Percentiles rank a stretch among this genome's conserved stretches.
Conservation (phyloP, 2,329 filamentous ascomycete species). For the Aureobasidium sp. region DNA sequence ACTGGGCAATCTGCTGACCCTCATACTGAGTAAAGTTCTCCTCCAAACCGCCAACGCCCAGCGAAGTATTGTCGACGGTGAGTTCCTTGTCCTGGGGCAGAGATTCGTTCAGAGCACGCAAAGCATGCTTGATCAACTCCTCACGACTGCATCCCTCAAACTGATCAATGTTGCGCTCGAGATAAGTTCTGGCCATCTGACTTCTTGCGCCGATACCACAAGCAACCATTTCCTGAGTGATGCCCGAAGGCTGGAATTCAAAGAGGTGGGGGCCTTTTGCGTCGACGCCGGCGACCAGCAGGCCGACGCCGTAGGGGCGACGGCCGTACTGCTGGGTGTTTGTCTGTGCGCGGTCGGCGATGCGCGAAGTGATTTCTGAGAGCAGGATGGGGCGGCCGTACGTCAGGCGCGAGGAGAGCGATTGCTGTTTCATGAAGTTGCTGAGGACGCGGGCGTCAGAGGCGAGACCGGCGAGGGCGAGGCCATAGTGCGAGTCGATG, state of each 20-base stretch:
- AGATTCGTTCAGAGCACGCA: constrained; percentile 89
- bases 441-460: constrained; percentile 97
- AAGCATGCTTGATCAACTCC: constrained; percentile 82
- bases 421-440: constrained; percentile 99
- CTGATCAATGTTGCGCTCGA: constrained; percentile 82
- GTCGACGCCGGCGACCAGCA: constrained; percentile 89
- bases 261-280: constrained; percentile 92
- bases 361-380: constrained; percentile 80
- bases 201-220: constrained; percentile 93
- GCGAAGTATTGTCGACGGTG: constrained; percentile 92
- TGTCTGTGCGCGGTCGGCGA: constrained; percentile 91
- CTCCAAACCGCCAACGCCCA: constrained; percentile 79
- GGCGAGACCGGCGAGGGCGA: constrained; percentile 92
- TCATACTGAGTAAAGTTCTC: constrained; percentile 90
- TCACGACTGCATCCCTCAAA: constrained; percentile 73
- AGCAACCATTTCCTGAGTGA: constrained; percentile 95
- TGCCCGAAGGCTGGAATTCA: constrained; percentile 93
- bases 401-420: constrained; percentile 87
- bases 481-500: constrained; percentile 89
- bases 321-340: constrained; percentile 98
- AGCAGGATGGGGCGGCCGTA: constrained; percentile 92
- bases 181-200: constrained; percentile 96
- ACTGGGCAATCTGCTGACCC: constrained; percentile 75
- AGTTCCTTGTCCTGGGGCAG: constrained; percentile 95
- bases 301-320: constrained; percentile 89